Conservation (phyloP, 352 stramenopile species). For the Phytopythium litorale region DNA sequence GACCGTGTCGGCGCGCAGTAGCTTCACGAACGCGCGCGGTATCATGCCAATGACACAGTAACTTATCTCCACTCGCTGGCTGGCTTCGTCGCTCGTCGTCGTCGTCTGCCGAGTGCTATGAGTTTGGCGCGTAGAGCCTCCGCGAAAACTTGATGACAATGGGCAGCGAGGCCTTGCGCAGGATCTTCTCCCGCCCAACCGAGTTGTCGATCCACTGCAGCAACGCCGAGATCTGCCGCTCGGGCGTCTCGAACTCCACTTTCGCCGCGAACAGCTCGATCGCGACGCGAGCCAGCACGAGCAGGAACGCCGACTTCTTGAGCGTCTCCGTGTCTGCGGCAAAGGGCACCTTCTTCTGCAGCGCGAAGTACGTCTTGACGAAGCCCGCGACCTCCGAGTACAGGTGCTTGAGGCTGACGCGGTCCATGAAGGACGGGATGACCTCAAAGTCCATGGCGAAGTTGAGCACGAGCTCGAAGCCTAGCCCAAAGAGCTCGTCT, state of each 20-base stretch:
- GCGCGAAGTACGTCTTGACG: constrained; percentile 58
- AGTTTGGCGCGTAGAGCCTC: constrained; percentile 43
- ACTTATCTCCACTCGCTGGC: not conserved
- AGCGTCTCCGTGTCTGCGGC: constrained; percentile 55
- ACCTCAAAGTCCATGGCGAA: constrained; percentile 83
- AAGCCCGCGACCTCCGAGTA: constrained; percentile 52
- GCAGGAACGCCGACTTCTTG: constrained; percentile 68
- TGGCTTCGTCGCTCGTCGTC: not conserved
- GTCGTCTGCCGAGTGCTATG: not conserved
- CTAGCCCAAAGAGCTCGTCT: constrained; percentile 53
- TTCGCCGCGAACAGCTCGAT: constrained; percentile 67
- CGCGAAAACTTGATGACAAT: constrained; percentile 72
- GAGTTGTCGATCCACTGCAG: constrained; percentile 82
- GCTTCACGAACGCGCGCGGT: not conserved
- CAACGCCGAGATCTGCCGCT: constrained; percentile 63
- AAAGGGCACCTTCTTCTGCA: constrained; percentile 51
- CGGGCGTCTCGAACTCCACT: constrained; percentile 61
- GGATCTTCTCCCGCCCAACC: constrained; percentile 58
- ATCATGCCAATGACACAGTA: not conserved
- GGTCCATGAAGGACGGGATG: constrained; percentile 78
- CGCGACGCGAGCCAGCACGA: constrained; percentile 60
- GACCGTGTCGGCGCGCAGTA: constrained; percentile 1
- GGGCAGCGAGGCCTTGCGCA: constrained; percentile 55
- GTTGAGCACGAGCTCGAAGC: constrained; percentile 56
- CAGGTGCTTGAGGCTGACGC: constrained; percentile 66